phyloP scores from a whole-genome alignment of 2,329 filamentous ascomycete genomes.

The Diaporthe citri region DNA sequence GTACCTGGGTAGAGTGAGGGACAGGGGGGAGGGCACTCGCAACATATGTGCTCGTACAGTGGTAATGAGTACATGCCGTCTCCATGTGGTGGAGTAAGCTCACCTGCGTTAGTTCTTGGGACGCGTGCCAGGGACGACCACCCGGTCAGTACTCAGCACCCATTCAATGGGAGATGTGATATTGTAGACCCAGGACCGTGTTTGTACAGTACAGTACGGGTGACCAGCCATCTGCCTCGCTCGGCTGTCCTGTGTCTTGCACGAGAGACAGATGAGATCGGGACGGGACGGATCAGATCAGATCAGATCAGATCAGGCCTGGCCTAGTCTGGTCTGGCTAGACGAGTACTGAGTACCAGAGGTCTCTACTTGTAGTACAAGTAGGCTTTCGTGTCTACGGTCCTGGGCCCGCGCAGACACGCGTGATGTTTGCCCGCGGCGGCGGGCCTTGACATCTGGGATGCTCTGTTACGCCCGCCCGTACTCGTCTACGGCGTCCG shows the following conservation, averaged over 20 bases:
- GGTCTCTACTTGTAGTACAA: neutral
- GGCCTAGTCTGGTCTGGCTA: neutral
- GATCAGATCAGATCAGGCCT: neutral
- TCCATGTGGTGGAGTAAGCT: constrained; percentile 29
- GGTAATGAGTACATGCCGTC: constrained; percentile 3
- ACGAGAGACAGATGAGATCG: neutral
- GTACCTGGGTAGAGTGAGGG: neutral
- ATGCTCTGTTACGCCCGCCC: neutral
- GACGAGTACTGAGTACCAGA: neutral
- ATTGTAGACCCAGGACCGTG: neutral
- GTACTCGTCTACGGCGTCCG: neutral
- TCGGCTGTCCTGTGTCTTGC: neutral
- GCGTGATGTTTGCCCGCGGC: constrained; percentile 12
- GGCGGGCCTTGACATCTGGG: neutral
- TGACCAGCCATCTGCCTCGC: neutral
- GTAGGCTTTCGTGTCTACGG: neutral
- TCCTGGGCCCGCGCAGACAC: neutral
- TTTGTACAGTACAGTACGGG: neutral
- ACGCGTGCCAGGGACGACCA: neutral
- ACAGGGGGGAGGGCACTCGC: constrained; percentile 1
- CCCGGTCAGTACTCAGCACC: neutral
- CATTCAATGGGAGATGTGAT: neutral
- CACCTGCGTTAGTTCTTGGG: constrained; percentile 6
- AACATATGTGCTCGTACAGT: neutral
- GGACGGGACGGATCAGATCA: constrained; percentile 7